Evolutionary conservation across 2,329 filamentous ascomycete species (phyloP), one percentile per base, ranked within the genome.

Genomic region (Camptophora hylomeconis): DNA sequence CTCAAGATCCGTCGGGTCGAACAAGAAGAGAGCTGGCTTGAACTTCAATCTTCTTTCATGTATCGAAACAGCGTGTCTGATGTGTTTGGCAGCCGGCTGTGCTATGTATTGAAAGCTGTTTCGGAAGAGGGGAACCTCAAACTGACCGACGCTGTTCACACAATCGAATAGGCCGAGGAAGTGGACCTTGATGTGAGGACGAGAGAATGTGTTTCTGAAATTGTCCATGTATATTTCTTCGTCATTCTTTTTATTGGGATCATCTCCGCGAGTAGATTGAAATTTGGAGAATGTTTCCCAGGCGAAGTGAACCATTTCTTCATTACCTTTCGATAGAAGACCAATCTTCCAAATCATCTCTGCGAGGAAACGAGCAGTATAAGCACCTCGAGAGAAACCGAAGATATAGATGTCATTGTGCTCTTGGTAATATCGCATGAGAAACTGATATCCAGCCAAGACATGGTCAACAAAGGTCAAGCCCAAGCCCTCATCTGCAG

Each of bases 261-360:
- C 54, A 16, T 45, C 42, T 14, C 34, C 33, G 19, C 11, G 41
- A 15, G 37, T 38, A 9, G 38, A 65, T 45, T 81, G 75, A 75
- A 76, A 83, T 47, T 75, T 72, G 5, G 75, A 68, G 45, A 83
- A 84, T 0, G 77, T 75, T 49, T 80, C 84, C 80, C 81, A 89
- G 1, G 80, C 81, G 48, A 92, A 92, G 3, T 68, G 64, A 28
- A 82, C 73, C 73, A 89, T 77, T 42, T 89, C 82, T 46, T 92
- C 80, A 43, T 92, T 92, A 7, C 82, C 81, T 28, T 80, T 75
- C 8, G 75, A 77, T 9, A 92, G 61, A 0, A 92, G 61, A 1
- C 83, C 82, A 31, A 89, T 74, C 41, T 80, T 75, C 45, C 89
- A 80, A 5, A 89, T 64, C 81, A 87, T 87, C 47, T 89, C 80